These are phyloP conservation scores for Leccinum disarticulatum DNA, from an alignment of 768 basidiomycete species.

Conservation along the genomic window DNA sequence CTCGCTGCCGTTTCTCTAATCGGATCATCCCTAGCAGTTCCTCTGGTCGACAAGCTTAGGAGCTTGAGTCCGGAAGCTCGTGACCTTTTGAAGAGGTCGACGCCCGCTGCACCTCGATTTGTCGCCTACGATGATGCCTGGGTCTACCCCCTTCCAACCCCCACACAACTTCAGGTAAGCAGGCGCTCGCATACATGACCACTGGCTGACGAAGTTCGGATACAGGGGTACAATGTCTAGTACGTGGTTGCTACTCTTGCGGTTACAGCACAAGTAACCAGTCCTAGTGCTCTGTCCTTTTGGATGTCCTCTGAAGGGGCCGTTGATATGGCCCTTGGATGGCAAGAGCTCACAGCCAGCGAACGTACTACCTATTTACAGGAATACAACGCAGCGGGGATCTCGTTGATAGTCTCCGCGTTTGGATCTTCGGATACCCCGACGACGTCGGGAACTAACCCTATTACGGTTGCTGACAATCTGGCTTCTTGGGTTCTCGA, in stretches of 20 bases:
- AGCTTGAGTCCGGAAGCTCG: slow-evolving; percentile 19
- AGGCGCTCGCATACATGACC: background rate
- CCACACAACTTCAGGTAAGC: slow-evolving; percentile 43
- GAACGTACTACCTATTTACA: slow-evolving; percentile 44
- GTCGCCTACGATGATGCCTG: slow-evolving; percentile 40
- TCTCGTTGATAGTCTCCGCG: slow-evolving; percentile 54
- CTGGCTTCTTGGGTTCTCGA: slow-evolving; percentile 45
- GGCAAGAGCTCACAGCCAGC: slow-evolving; percentile 37
- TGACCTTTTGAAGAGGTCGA: slow-evolving; percentile 15
- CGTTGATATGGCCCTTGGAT: slow-evolving; percentile 44
- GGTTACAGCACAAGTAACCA: background rate
- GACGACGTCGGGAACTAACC: slow-evolving; percentile 40
- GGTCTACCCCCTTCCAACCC: slow-evolving; percentile 42
- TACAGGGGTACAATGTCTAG: slow-evolving; percentile 37
- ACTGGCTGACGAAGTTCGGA: background rate
- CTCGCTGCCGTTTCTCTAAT: slow-evolving; percentile 7
- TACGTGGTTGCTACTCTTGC: slow-evolving; percentile 5
- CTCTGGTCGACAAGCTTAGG: slow-evolving; percentile 18
- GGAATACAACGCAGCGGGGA: slow-evolving; percentile 54
- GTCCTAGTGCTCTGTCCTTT: slow-evolving; percentile 40
- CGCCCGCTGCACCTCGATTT: slow-evolving; percentile 50
- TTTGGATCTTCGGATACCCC: slow-evolving; percentile 45
- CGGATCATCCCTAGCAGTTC: slow-evolving; percentile 6
- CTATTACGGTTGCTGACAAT: slow-evolving; percentile 39
- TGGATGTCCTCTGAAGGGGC: slow-evolving; percentile 37